Evolutionary conservation across 345 rosid species (phyloP).

Genomic region (Excoecaria cochinchinensis): DNA sequence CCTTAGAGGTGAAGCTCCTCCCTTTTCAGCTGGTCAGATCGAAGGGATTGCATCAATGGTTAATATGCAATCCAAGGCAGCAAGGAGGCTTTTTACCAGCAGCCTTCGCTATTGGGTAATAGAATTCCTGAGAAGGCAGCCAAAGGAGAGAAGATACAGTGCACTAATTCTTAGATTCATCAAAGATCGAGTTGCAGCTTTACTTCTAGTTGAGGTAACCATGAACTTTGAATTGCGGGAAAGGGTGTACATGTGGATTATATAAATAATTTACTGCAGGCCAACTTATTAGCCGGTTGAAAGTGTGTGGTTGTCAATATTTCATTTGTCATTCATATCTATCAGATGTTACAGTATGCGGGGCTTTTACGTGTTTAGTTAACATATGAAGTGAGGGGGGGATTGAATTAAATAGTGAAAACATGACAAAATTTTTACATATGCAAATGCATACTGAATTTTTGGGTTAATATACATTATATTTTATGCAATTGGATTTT

Average conservation of each 20-base stretch:
- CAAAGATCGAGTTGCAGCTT: constrained; percentile 76
- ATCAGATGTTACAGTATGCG: not conserved
- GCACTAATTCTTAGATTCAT: constrained; percentile 80
- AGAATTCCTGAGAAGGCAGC: constrained; percentile 76
- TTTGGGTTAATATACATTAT: not conserved
- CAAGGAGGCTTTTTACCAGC: constrained; percentile 55
- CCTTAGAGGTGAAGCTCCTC: constrained; percentile 77
- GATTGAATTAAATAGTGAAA: not conserved
- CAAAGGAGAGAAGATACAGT: constrained; percentile 59
- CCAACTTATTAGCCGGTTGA: not conserved
- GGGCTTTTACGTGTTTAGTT: not conserved
- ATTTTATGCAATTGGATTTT: not conserved
- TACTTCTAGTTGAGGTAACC: constrained; percentile 75
- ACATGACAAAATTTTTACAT: not conserved
- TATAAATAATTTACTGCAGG: too few relatives aligned
- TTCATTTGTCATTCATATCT: too few relatives aligned
- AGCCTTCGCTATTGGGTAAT: constrained; percentile 89
- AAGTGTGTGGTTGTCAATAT: not conserved
- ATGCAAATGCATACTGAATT: too few relatives aligned
- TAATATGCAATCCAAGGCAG: constrained; percentile 57
- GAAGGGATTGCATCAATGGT: constrained; percentile 78
- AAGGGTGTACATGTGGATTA: too few relatives aligned
- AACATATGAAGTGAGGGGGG: not conserved
- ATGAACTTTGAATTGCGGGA: not conserved
- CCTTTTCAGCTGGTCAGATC: constrained; percentile 81